Evolutionary conservation across 768 basidiomycete genomes (phyloP), one percentile per base, ranked within the genome.

Genomic region (Xerocomellus dryophilus): DNA sequence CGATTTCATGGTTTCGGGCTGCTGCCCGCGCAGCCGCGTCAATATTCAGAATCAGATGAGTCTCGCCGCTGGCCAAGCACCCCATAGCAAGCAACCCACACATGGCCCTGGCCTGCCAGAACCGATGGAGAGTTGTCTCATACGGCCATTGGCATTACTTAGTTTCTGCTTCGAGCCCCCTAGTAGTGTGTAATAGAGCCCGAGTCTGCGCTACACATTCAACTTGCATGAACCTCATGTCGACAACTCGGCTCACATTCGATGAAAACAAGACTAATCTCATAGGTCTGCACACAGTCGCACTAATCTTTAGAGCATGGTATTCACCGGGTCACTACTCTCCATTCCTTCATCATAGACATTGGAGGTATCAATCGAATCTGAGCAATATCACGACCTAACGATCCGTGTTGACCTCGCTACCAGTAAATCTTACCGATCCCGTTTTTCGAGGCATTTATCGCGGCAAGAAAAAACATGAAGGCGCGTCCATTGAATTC

Each of bases 391-490:
- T 21, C 10, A 2, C 43, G 4, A 29, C 25, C 23, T 29, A 14
- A 35, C 18, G 18, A 27, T 29, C 20, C 27, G n/a, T n/a, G 31
- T 40, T 43, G 39, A 57, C n/a, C 25, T 42, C 25, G 14, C 39
- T 10, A 1, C 41, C 38, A 81, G 78, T 79, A 11, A 80, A 81
- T 61, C 69, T 85, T 46, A 82, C 80, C 15, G 83, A 85, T 59
- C 80, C 79, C 6, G 74, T 82, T 8, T 84, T 84, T 60, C 74
- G 73, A 56, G 83, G 83, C 34, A 60, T 68, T 21, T 75, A 84
- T 61, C 77, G 69, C 43, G 77, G 80, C 14, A 77, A 73, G 53
- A 63, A 67, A 50, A 80, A 79, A 62, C 83, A 84, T 46, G 67
- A 79, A 51, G 79, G 82, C 76, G 49, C 27, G 66, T 63, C 31